Evolutionary conservation across 768 basidiomycete species (phyloP), one percentile per base, ranked within the genome.

Genomic region (Mycena leptocephala): DNA sequence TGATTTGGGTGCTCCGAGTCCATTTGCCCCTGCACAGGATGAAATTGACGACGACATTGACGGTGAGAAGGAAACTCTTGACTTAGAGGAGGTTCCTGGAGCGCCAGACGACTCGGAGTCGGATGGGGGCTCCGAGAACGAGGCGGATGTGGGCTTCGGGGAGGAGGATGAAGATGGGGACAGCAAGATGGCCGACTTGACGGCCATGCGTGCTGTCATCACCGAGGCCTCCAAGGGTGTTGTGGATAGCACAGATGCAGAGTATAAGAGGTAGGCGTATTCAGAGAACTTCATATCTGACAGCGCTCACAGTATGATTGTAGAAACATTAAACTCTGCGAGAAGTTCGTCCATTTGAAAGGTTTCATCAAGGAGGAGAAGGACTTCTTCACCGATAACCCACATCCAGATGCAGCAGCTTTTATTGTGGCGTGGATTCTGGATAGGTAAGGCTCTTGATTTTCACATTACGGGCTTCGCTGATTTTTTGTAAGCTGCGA

Each of bases 371-470:
- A 24, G 61, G 26, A 72, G 16, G 76, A 72, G 9, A 41, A 76
- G 3, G 1, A 32, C 10, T 79, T 84, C 56, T 83, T 83, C 66
- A 78, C 65, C 56, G 6, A 58, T 10, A 62, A 22, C 0, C 83
- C 82, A 6, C 46, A 62, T 8, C 8, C 33, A 11, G 71, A 84
- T 20, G 37, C 80, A 2, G 78, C 80, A 24, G 41, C 48, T 11
- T 79, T 80, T 20, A 83, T 85, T 46, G 70, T 81, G 5, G 81
- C 81, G 0, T 84, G 81, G 81, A 84, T 84, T n/a, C 80, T 85
- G 79, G 30, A 81, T 55, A 39, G 9, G 80, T 83, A 59, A 16
- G 28, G 11, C 3, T 30, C 6, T 28, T 30, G 11, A 30, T 43
- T 24, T 66, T 30, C 46, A 58, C 30, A 28, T 26, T 30, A 4